These are phyloP conservation scores for Cystofilobasidium macerans DNA, from an alignment of 768 basidiomycete genomes.

Conservation along the genomic window DNA sequence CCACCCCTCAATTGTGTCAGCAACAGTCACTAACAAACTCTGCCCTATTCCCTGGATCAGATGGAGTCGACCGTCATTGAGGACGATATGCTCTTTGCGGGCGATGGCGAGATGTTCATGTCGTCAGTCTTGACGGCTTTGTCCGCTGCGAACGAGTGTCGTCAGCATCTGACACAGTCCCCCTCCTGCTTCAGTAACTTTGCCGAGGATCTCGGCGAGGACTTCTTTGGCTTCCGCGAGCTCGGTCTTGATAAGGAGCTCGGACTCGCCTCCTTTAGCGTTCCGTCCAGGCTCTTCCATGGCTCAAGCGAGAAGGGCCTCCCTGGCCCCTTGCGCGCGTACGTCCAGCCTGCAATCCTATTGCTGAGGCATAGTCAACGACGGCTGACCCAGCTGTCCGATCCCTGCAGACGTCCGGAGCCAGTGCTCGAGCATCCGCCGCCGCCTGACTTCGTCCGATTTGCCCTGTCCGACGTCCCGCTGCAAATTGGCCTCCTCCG, in stretches of 20 bases:
- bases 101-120: constrained; percentile 55
- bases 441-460: constrained; percentile 65
- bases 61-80: constrained; percentile 28
- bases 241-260: constrained; percentile 78
- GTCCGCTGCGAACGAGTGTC: background rate
- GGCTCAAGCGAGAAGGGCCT: constrained; percentile 46
- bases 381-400: background rate
- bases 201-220: constrained; percentile 75
- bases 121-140: constrained; percentile 43
- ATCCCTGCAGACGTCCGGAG: constrained; percentile 14
- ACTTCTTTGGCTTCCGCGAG: constrained; percentile 80
- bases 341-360: background rate
- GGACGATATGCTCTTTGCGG: constrained; percentile 57
- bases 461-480: constrained; percentile 55
- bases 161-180: no score
- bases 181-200: constrained; percentile 50
- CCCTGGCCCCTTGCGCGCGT: constrained; percentile 32
- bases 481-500: constrained; percentile 77
- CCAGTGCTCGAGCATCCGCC: constrained; percentile 64
- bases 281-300: constrained; percentile 67
- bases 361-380: background rate
- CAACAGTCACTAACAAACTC: background rate
- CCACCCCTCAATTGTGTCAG: no score
- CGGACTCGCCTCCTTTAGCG: constrained; percentile 61
- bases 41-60: background rate